Base-by-base conservation (phyloP, 2,329 filamentous ascomycete species). In the Aspergillus versicolor region DNA sequence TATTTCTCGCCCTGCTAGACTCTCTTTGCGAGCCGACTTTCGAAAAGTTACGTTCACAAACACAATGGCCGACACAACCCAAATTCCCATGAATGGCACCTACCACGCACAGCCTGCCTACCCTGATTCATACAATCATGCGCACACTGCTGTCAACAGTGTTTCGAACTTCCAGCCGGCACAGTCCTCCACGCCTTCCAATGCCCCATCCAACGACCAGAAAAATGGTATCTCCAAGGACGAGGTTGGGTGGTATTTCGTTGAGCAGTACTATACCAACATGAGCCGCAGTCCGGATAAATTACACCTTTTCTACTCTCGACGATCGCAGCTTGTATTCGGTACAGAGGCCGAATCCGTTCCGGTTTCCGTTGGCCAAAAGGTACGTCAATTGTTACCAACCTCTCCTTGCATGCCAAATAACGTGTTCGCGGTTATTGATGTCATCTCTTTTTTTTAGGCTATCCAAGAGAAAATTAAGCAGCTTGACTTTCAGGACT, bases 161-260 rank as follows among this genome's bases (percentile, higher is more conserved):
- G 68, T 65, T 50, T 65, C 73, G 58, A 70, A 66, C 68, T 73
- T 74, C 63, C 70, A 74, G 64, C 73, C 70, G n/a, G 67, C 69
- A 27, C 74, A 73, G 63, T 70, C 73, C 43, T 72, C 74, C 34
- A 75, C 74, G 34, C 70, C 74, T 24, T 70, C 72, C 40, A 75
- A 75, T 61, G 70, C 69, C 50, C 69, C 73, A 32, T 64, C 66
- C 52, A 69, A 64, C 55, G 73, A 77, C 50, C 64, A 71, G 62
- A 77, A 77, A 65, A 72, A 69, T 63, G 73, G 73, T 59, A 83
- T 85, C 61, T 81, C 80, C 68, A 97, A 96, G 81, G 92, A 96
- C 75, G 91, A 97, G 80, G 92, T 99, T 66, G 94, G 92, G 77
- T 99, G 94, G 94, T 97, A 93, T 81, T 99, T 99, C 68, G 94